phyloP scores from a whole-genome alignment of 345 rosid genomes.

The Passiflora organensis region DNA sequence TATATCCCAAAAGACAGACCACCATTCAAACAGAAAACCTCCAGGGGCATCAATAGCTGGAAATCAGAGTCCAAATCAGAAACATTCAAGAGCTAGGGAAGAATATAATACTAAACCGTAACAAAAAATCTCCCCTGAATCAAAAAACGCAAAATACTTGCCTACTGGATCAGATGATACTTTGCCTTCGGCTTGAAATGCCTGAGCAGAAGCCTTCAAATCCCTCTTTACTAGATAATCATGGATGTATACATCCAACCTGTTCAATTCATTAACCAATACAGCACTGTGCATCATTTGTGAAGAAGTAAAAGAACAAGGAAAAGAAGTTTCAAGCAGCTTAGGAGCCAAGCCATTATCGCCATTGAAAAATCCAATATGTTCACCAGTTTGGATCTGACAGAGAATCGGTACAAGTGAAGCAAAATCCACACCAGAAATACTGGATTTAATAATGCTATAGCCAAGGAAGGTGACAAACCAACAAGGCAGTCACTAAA shows the following conservation, averaged over 20 bases:
- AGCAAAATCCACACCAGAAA: constrained; percentile 18
- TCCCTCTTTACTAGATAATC: constrained; percentile 96
- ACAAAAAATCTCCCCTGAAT: neutral
- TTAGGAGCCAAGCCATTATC: constrained; percentile 1
- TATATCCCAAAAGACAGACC: constrained; percentile 99
- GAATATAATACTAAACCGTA: neutral
- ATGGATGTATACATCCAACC: constrained; percentile 96
- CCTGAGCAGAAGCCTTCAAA: constrained; percentile 93
- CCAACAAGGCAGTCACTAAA: neutral
- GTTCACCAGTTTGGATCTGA: constrained; percentile 8
- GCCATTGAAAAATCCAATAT: neutral
- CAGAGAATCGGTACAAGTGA: too few species aligned
- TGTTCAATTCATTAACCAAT: constrained; percentile 23
- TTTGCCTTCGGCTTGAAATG: constrained; percentile 96
- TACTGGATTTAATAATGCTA: neutral
- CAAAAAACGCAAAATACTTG: constrained; percentile 19
- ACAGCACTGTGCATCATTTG: constrained; percentile 4
- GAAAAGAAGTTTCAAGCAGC: neutral
- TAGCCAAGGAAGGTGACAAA: neutral
- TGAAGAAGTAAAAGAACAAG: neutral
- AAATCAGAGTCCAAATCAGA: constrained; percentile 20
- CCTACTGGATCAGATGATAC: constrained; percentile 98
- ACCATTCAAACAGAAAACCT: constrained; percentile 98
- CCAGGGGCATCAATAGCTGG: constrained; percentile 99
- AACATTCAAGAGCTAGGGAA: neutral